Percentiles rank a stretch among this genome's conserved stretches.
These are phyloP conservation scores for Fusarium siculi DNA, from an alignment of 2,329 filamentous ascomycete genomes.

Conservation along the genomic window DNA sequence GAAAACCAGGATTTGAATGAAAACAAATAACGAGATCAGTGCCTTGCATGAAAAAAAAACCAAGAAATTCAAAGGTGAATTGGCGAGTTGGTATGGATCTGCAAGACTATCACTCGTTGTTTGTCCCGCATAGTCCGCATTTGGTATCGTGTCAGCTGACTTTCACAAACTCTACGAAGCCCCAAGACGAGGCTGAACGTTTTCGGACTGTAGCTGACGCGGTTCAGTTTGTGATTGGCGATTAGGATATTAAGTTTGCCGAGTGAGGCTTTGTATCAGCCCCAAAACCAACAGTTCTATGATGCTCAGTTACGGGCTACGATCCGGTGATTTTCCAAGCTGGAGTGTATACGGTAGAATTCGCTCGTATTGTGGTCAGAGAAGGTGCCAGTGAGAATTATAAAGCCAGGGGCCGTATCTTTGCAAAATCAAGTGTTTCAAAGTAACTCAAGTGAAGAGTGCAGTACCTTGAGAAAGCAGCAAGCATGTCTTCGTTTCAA, in stretches of 20 bases:
- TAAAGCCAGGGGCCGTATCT: constrained; percentile 2
- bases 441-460: background rate
- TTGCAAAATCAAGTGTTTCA: background rate
- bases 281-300: constrained; percentile 6
- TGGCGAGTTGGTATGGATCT: constrained; percentile 22
- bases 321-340: background rate
- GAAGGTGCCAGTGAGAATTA: background rate
- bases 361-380: background rate
- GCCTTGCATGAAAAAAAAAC: background rate
- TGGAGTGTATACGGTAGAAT: background rate
- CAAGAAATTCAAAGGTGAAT: background rate
- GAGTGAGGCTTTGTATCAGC: background rate
- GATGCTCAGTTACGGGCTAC: constrained; percentile 3
- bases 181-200: background rate
- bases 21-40: background rate
- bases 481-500: constrained; percentile 6
- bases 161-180: background rate
- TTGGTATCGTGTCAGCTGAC: constrained; percentile 4
- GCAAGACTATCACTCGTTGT: background rate
- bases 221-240: constrained; percentile 1
- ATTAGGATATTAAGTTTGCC: background rate
- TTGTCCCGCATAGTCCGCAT: constrained; percentile 6
- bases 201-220: constrained; percentile 10
- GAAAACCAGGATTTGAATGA: background rate
- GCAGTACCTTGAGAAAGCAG: background rate